A percentile compares a stretch with the other conserved stretches of the same genome.
These are phyloP conservation scores for Hymenoscyphus scutula DNA, from an alignment of 2,329 filamentous ascomycete genomes.

Conservation along the genomic window DNA sequence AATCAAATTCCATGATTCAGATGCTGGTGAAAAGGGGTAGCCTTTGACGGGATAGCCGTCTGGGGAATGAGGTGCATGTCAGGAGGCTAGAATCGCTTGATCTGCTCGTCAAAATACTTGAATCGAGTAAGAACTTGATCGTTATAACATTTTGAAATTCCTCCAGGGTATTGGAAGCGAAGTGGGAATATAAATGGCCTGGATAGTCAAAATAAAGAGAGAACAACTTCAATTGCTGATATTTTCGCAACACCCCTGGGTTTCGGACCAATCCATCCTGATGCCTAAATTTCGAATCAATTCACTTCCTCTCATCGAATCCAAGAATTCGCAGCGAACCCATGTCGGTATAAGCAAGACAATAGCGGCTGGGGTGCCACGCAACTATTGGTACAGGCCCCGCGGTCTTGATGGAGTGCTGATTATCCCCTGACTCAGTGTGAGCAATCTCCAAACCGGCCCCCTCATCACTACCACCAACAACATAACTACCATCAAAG, in stretches of 20 bases:
- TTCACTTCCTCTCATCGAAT: constrained; percentile 34
- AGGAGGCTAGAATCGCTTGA: too few relatives aligned
- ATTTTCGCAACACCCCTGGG: constrained; percentile 3
- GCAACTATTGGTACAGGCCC: constrained; percentile 64
- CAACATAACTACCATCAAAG: constrained; percentile 73
- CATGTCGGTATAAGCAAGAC: constrained; percentile 69
- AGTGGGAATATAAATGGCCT: neutral
- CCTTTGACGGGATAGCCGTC: too few relatives aligned
- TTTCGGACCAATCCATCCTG: neutral
- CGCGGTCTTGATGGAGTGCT: constrained; percentile 68
- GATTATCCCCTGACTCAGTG: constrained; percentile 69
- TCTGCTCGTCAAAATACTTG: too few relatives aligned
- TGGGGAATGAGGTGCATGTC: too few relatives aligned
- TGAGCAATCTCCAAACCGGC: constrained; percentile 67
- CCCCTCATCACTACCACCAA: constrained; percentile 72
- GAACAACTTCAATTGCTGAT: constrained; percentile 3
- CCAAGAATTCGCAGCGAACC: constrained; percentile 61
- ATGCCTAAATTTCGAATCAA: neutral
- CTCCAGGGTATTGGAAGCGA: neutral
- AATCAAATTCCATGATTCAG: too few relatives aligned
- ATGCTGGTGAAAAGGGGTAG: too few relatives aligned
- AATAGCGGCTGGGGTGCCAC: constrained; percentile 75
- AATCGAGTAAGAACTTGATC: too few relatives aligned
- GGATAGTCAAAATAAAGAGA: constrained; percentile 1
- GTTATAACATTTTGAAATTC: too few relatives aligned